These are phyloP conservation scores for Sapria himalayana DNA, from an alignment of 345 rosid genomes.

Conservation along the genomic window DNA sequence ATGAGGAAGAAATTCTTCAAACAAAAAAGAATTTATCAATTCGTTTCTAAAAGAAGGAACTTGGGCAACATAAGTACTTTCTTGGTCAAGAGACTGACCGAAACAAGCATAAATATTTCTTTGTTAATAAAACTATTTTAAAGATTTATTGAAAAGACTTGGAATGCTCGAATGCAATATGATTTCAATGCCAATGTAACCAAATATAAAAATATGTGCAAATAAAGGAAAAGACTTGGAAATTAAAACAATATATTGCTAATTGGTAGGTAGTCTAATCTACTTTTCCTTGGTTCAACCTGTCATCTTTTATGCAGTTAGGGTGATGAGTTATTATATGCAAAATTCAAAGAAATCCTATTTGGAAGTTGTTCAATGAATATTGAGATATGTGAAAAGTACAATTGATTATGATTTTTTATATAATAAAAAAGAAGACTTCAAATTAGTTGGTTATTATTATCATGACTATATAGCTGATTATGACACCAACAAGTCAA, in stretches of 20 bases:
- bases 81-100: too few relatives aligned
- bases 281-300: background rate
- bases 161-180: too few relatives aligned
- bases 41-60: too few relatives aligned
- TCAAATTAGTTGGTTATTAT: too few relatives aligned
- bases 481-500: background rate
- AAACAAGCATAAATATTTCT: too few relatives aligned
- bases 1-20: background rate
- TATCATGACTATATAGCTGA: background rate
- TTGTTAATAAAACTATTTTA: too few relatives aligned
- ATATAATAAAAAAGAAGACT: too few relatives aligned
- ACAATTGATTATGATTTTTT: background rate
- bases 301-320: constrained; percentile 4
- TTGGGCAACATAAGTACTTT: too few relatives aligned
- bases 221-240: background rate
- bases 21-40: too few relatives aligned
- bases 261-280: constrained; percentile 1
- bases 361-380: constrained; percentile 1
- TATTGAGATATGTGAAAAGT: constrained; percentile 4
- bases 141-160: too few relatives aligned
- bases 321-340: constrained; percentile 1
- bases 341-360: background rate
- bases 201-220: background rate
- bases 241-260: background rate
- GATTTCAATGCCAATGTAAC: background rate